A percentile compares a stretch with the other conserved stretches of the same genome.
phyloP scores from a whole-genome alignment of 106 monocot species.

The Ottelia alismoides region DNA sequence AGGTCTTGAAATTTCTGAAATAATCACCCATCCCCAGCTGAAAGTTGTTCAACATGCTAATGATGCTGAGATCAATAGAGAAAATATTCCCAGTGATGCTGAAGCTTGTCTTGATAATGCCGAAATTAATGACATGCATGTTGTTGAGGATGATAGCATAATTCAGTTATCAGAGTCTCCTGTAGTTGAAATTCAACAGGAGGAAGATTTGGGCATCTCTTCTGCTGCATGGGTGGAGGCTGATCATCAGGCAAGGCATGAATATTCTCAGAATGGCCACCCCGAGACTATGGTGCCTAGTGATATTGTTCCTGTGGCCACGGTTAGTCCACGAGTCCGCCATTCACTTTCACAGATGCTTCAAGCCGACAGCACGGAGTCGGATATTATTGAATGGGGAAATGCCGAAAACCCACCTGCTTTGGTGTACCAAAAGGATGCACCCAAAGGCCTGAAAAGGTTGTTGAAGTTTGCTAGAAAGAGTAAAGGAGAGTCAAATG shows the following conservation, averaged over 20 bases:
- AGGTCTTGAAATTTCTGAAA: too few relatives aligned
- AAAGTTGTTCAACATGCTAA: too few relatives aligned
- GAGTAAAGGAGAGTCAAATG: slow-evolving; percentile 58
- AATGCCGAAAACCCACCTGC: slow-evolving; percentile 98
- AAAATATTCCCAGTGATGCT: too few relatives aligned
- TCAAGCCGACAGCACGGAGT: slow-evolving; percentile 66
- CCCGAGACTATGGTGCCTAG: slow-evolving; percentile 11
- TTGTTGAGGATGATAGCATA: slow-evolving; percentile 15
- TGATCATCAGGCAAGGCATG: slow-evolving; percentile 28
- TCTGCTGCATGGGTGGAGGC: slow-evolving; percentile 89
- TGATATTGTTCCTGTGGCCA: slow-evolving; percentile 16
- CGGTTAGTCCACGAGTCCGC: slow-evolving; percentile 49
- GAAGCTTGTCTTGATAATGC: too few relatives aligned
- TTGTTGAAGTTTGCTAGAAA: slow-evolving; percentile 88
- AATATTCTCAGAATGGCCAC: slow-evolving; percentile 19
- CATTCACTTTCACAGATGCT: slow-evolving; percentile 97
- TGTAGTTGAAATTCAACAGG: slow-evolving; percentile 23
- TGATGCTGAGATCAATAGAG: too few relatives aligned
- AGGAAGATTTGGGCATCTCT: slow-evolving; percentile 63
- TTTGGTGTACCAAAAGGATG: slow-evolving; percentile 86
- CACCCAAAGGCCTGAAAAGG: slow-evolving; percentile 90
- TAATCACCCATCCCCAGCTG: too few relatives aligned
- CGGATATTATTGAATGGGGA: slow-evolving; percentile 93
- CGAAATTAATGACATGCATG: too few relatives aligned
- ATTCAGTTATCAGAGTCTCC: slow-evolving; percentile 6